Evolutionary conservation across 805 yeast genomes (phyloP), one percentile per base, ranked within the genome.

Genomic region (Teunomyces funiuensis): DNA sequence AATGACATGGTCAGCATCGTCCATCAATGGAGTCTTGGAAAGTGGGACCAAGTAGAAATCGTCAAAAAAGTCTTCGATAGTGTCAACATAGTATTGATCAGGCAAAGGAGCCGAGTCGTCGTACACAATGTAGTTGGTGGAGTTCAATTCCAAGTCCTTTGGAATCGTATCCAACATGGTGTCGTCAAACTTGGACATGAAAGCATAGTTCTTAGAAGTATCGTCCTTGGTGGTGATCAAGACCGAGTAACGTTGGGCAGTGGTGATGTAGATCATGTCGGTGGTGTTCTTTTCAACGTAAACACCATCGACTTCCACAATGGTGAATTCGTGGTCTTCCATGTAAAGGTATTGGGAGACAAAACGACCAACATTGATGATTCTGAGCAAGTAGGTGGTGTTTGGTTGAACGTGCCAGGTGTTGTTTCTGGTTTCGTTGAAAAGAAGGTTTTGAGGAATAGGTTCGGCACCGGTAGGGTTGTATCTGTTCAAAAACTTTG

Each of bases 381-480:
- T 65, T 60, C 96, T 79, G 48, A 93, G 52, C 52, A 85, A 68
- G 63, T 93, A 93, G 13, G 97, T 90, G 28, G 80, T 88, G 66
- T 81, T 80, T 6, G 98, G 96, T 68, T 86, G 58, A 42, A 91
- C 95, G 6, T 66, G 50, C 85, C 88, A 80, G n/a, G 90, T 78
- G 57, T 77, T 70, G 64, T 85, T 84, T 56, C 73, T 77, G 9
- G 96, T 83, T 59, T 89, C 88, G 69, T 91, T 91, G 63, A 89
- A 72, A 54, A 93, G 74, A 52, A 85, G 65, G 60, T 76, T 72
- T 51, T 86, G 85, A 6, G 99, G 99, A 52, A 93, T 82, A 39
- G 99, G 99, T 69, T 93, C 99, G 33, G 98, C 97, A 58, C 99
- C 99, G 7, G 97, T 88, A 44, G 99, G 99, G 66, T 93, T 93